Evolutionary conservation across 306 rosid genomes (phyloP).

Genomic region (Rosa lucieae): DNA sequence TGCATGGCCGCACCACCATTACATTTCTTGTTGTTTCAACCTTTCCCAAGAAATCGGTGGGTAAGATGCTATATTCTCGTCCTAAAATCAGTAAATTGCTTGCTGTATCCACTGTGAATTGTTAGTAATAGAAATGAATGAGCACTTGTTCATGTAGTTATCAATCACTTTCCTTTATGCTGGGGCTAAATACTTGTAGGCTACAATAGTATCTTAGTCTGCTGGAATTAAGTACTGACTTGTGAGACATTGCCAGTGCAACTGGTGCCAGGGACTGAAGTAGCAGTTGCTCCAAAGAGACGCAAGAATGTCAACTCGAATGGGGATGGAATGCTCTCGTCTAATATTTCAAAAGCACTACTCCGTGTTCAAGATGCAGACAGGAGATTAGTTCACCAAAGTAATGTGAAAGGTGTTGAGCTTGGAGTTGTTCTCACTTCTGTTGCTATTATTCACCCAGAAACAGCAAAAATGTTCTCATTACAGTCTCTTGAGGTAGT

Average conservation of each 20-base stretch:
- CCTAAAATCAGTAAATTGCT: background rate
- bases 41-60: conserved; percentile 82
- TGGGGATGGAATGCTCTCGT: conserved; percentile 35
- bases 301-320: conserved; percentile 48
- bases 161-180: background rate
- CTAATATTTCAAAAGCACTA: conserved; percentile 49
- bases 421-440: conserved; percentile 72
- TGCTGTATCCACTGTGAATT: background rate
- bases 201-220: background rate
- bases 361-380: conserved; percentile 75
- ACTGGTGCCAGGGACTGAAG: conserved; percentile 83
- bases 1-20: conserved; percentile 73
- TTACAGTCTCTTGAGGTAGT: conserved; percentile 64
- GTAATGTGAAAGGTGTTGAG: conserved; percentile 48
- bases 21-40: conserved; percentile 71
- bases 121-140: background rate
- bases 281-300: conserved; percentile 87
- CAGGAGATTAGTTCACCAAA: conserved; percentile 47
- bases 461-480: conserved; percentile 67
- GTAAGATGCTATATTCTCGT: conserved; percentile 63
- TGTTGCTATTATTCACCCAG: conserved; percentile 82
- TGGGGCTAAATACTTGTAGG: background rate
- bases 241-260: conserved; percentile 55
- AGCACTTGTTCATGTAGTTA: background rate
- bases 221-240: conserved; percentile 34